Base-by-base conservation (phyloP, 2,329 filamentous ascomycete species). In the Massarina eburnea region DNA sequence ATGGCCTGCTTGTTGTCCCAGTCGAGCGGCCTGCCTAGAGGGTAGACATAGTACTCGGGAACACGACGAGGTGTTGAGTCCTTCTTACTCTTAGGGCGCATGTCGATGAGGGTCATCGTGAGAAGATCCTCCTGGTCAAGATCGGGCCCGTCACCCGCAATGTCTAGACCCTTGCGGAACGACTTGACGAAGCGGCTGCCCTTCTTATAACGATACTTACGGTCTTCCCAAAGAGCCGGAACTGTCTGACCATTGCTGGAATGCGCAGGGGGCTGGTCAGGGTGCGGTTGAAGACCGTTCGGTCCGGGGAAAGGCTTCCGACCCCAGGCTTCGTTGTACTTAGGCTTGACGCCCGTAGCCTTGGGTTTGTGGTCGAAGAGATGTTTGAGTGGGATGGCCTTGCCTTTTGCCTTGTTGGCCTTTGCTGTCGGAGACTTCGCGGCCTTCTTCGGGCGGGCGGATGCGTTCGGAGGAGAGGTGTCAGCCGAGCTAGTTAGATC, bases 191-290 rank as follows among this genome's bases (percentile, higher is more conserved):
- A 44, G 1, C 55, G 55, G 2, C 32, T 34, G 4, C 59, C 61
- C 1, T 43, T 45, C 41, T 57, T 53, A 42, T 62, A 58, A 0
- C 52, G 56, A 10, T 43, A 54, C 10, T 57, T 57, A 5, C 59
- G 57, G 19, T 66, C 57, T 29, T 68, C 61, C 59, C 58, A 67
- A 6, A 68, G 37, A 1, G 57, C 42, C 4, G 59, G 57, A 8
- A 45, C 41, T 0, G 57, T 58, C 3, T 51, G 51, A 1, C 48
- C 62, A 33, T 60, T 46, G 43, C 52, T 61, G 12, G 39, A 45
- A 2, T 57, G 54, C 3, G 58, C 58, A 3, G 55, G 41, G 2
- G 57, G 61, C 10, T 58, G 55, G 6, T 41, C 27, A 0, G 52
- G 42, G 14, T 50, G 41, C 1, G 62, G 51, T 6, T 51, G 39